Evolutionary conservation across 805 yeast species (phyloP).

Genomic region (Yarrowia sp.): DNA sequence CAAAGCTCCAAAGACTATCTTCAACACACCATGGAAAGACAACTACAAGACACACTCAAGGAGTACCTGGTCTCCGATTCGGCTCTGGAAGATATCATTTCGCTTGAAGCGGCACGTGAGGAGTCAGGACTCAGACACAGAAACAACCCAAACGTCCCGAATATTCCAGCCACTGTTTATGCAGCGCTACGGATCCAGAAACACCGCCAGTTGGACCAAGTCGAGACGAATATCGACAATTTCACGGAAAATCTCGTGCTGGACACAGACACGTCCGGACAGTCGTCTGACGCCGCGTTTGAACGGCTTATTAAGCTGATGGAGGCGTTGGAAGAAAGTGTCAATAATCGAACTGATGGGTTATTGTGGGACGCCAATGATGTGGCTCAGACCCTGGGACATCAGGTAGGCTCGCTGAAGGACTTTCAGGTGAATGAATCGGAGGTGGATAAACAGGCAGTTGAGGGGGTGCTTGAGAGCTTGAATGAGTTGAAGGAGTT

Average conservation of each 20-base stretch:
- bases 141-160: background rate
- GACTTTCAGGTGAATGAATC: background rate
- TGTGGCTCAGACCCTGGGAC: background rate
- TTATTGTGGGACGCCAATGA: constrained; percentile 15
- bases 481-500: background rate
- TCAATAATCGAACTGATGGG: background rate
- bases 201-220: background rate
- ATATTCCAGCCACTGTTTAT: background rate
- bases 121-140: background rate
- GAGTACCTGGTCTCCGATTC: constrained; percentile 1
- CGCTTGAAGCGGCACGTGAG: background rate
- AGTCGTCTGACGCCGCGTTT: background rate
- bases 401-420: constrained; percentile 7
- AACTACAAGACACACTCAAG: background rate
- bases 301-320: background rate
- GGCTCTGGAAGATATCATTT: background rate
- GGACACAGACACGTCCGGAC: background rate
- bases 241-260: background rate
- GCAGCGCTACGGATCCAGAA: constrained; percentile 16
- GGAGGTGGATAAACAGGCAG: background rate
- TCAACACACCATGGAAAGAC: background rate
- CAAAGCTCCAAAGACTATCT: background rate
- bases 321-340: background rate
- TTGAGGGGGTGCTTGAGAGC: constrained; percentile 8
- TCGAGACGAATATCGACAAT: background rate